These are phyloP conservation scores for Juncus inflexus DNA, from an alignment of 176 grass and related monocot genomes.

Conservation along the genomic window DNA sequence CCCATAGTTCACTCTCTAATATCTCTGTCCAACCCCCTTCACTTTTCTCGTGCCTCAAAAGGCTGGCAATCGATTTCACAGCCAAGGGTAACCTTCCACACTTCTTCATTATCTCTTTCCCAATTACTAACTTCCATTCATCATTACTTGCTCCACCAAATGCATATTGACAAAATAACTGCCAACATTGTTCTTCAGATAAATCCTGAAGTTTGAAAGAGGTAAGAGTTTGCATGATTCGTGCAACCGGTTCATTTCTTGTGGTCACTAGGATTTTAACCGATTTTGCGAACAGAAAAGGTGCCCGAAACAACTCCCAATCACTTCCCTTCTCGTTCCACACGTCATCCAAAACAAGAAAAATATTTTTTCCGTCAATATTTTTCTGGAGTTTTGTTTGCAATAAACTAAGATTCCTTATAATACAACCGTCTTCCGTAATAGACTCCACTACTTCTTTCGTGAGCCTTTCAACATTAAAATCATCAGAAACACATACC, in stretches of 20 bases:
- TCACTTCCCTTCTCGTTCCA: slow-evolving; percentile 20
- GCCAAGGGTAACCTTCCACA: neutral
- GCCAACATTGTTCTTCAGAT: neutral
- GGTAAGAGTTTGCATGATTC: slow-evolving; percentile 7
- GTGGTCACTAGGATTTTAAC: slow-evolving; percentile 36
- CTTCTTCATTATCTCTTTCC: no score
- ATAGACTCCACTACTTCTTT: neutral
- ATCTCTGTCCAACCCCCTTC: no score
- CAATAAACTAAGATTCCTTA: neutral
- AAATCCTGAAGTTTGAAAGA: neutral
- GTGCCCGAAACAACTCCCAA: slow-evolving; percentile 22
- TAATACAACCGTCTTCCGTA: neutral
- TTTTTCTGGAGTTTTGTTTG: no score
- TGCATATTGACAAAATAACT: neutral
- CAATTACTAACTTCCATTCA: no score
- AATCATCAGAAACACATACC: no score
- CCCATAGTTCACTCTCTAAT: no score
- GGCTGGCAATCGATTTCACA: neutral
- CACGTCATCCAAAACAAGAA: slow-evolving; percentile 13
- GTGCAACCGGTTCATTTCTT: slow-evolving; percentile 14
- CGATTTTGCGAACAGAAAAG: neutral
- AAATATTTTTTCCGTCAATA: neutral
- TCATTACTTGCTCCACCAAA: no score
- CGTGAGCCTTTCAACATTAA: no score
- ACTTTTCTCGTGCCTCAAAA: no score